Conservation (phyloP, 2,329 filamentous ascomycete species). For the Ascochyta viciae-villosae region DNA sequence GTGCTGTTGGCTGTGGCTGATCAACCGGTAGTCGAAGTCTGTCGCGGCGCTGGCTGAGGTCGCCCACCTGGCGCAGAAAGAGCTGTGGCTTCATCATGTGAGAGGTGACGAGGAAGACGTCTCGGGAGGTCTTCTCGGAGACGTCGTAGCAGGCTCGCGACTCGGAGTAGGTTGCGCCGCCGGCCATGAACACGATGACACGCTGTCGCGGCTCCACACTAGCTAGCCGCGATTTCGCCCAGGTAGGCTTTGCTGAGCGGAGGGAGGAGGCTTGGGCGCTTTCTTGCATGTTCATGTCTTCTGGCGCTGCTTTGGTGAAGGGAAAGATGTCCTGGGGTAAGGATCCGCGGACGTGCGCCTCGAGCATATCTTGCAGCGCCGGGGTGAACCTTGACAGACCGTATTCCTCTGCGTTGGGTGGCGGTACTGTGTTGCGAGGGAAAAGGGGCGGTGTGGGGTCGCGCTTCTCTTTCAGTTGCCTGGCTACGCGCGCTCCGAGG, state of each 20-base stretch:
- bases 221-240: slow-evolving; percentile 82
- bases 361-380: slow-evolving; percentile 80
- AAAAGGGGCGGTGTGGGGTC: slow-evolving; percentile 73
- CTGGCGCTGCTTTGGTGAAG: slow-evolving; percentile 63
- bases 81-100: slow-evolving; percentile 90
- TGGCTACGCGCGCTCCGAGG: slow-evolving; percentile 76
- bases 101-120: slow-evolving; percentile 86
- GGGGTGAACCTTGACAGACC: slow-evolving; percentile 88
- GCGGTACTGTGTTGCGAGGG: slow-evolving; percentile 65
- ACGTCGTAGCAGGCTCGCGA: slow-evolving; percentile 88
- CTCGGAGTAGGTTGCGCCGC: slow-evolving; percentile 93
- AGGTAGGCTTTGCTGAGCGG: slow-evolving; percentile 90
- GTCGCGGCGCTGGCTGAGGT: slow-evolving; percentile 77
- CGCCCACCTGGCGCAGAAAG: slow-evolving; percentile 82
- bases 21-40: slow-evolving; percentile 83
- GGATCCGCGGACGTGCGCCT: slow-evolving; percentile 62
- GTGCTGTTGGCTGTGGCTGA: slow-evolving; percentile 79
- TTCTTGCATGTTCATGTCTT: slow-evolving; percentile 64
- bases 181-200: slow-evolving; percentile 92
- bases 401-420: slow-evolving; percentile 71
- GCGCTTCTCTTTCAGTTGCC: slow-evolving; percentile 78
- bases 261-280: slow-evolving; percentile 68
- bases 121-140: slow-evolving; percentile 73
- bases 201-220: slow-evolving; percentile 84
- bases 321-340: slow-evolving; percentile 56